These are phyloP conservation scores for Alternaria sp. DNA, from an alignment of 2,329 filamentous ascomycete species.

Conservation along the genomic window DNA sequence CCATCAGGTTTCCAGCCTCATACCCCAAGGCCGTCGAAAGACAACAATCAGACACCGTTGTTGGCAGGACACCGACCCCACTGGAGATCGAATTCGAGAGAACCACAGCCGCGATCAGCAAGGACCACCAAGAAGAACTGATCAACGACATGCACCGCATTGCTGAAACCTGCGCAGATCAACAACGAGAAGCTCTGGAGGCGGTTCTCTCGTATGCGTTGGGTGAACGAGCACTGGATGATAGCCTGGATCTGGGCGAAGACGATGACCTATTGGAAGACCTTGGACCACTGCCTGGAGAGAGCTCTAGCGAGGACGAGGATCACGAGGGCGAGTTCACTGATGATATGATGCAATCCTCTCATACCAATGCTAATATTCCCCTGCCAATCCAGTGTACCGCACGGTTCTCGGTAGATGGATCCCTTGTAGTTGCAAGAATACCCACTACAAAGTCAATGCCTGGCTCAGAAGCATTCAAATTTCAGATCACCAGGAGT, in stretches of 20 bases:
- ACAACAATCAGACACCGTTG: constrained; percentile 27
- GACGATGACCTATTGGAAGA: constrained; percentile 64
- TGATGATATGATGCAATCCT: constrained; percentile 61
- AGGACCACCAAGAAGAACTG: constrained; percentile 59
- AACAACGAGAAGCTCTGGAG: constrained; percentile 66
- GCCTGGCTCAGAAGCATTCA: constrained; percentile 30
- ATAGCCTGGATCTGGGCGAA: constrained; percentile 59
- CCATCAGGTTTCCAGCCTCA: constrained; percentile 65
- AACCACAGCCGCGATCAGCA: constrained; percentile 63
- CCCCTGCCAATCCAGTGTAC: constrained; percentile 68
- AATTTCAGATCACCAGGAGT: constrained; percentile 40
- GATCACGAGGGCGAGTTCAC: constrained; percentile 64
- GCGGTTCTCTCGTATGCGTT: constrained; percentile 68
- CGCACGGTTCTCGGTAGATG: constrained; percentile 65
- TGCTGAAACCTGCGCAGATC: constrained; percentile 62
- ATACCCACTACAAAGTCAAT: constrained; percentile 56
- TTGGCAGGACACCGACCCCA: constrained; percentile 52
- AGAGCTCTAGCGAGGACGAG: constrained; percentile 86
- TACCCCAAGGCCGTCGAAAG: constrained; percentile 63
- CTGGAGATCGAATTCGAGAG: constrained; percentile 65
- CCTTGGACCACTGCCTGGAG: constrained; percentile 57
- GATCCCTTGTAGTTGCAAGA: constrained; percentile 60
- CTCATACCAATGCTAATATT: constrained; percentile 70
- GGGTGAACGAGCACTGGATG: constrained; percentile 66
- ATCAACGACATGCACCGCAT: constrained; percentile 63